These are phyloP conservation scores for Cladobotryum mycophilum DNA, from an alignment of 2,329 filamentous ascomycete species.

Conservation along the genomic window DNA sequence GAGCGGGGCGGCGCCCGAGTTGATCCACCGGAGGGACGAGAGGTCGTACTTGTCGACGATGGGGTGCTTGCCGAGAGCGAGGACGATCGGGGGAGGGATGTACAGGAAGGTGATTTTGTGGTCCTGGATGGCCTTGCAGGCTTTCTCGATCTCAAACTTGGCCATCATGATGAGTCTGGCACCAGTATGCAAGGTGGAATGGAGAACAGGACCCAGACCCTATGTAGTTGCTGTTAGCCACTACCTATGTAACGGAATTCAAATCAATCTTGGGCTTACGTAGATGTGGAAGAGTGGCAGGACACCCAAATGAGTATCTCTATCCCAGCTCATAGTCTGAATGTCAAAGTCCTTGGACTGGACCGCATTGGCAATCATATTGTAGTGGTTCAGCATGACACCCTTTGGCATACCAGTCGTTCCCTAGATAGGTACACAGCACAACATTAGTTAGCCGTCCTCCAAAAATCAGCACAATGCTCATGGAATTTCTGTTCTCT, in stretches of 20 bases:
- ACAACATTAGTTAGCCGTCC: neutral
- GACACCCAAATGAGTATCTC: conserved; percentile 71
- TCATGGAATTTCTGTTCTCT: conserved; percentile 8
- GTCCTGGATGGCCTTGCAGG: conserved; percentile 70
- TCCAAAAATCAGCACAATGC: neutral
- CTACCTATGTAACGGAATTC: neutral
- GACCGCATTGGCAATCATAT: conserved; percentile 69
- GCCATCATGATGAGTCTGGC: conserved; percentile 65
- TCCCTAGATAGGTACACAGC: conserved; percentile 46
- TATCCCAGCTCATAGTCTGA: conserved; percentile 49
- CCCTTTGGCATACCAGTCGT: conserved; percentile 91
- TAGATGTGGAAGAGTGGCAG: conserved; percentile 92
- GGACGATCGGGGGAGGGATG: conserved; percentile 76
- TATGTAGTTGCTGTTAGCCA: conserved; percentile 7
- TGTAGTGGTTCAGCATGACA: conserved; percentile 77
- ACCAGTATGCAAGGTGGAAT: conserved; percentile 45
- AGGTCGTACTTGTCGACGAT: conserved; percentile 75
- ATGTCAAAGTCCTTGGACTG: conserved; percentile 51
- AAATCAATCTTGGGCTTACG: conserved; percentile 40
- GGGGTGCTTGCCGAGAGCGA: conserved; percentile 75
- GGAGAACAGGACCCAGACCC: conserved; percentile 28
- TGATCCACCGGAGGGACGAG: conserved; percentile 72
- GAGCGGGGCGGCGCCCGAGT: conserved; percentile 80
- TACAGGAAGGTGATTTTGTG: conserved; percentile 72
- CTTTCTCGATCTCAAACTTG: conserved; percentile 73